Conservation (phyloP, 352 stramenopile species). For the Phytophthora sp. region DNA sequence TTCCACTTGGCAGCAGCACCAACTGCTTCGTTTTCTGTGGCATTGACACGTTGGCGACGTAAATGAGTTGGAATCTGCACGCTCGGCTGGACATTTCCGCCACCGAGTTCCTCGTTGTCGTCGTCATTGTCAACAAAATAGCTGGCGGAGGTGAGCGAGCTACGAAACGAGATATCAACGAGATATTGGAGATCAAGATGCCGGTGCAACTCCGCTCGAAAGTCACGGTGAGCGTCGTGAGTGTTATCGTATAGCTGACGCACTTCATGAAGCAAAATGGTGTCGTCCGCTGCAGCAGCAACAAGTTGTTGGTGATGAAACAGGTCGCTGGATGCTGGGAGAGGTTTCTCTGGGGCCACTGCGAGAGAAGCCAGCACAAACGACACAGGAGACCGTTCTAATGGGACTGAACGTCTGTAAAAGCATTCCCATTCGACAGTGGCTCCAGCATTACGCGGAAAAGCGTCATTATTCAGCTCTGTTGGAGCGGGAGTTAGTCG, state of each 20-base stretch:
- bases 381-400: conserved; percentile 72
- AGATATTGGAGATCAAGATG: conserved; percentile 71
- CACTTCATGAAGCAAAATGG: conserved; percentile 68
- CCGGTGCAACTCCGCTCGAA: conserved; percentile 59
- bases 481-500: conserved; percentile 19
- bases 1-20: conserved; percentile 50
- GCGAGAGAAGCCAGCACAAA: conserved; percentile 70
- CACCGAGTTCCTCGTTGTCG: conserved; percentile 27
- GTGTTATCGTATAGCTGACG: conserved; percentile 70
- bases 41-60: conserved; percentile 28
- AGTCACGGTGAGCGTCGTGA: conserved; percentile 64
- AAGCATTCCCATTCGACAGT: conserved; percentile 62
- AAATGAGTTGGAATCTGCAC: conserved; percentile 52
- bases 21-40: conserved; percentile 18
- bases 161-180: conserved; percentile 72
- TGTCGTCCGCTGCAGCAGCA: conserved; percentile 52
- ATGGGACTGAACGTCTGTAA: conserved; percentile 59
- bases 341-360: conserved; percentile 50
- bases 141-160: conserved; percentile 63
- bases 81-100: conserved; percentile 37
- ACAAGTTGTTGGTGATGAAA: conserved; percentile 64
- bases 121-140: conserved; percentile 63
- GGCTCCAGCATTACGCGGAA: no score
- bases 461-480: no score
- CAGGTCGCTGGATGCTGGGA: conserved; percentile 62